Percentiles rank a stretch among this genome's conserved stretches.
Conservation (phyloP, 2,329 filamentous ascomycete genomes). For the Neofusicoccum kwambonambiense region DNA sequence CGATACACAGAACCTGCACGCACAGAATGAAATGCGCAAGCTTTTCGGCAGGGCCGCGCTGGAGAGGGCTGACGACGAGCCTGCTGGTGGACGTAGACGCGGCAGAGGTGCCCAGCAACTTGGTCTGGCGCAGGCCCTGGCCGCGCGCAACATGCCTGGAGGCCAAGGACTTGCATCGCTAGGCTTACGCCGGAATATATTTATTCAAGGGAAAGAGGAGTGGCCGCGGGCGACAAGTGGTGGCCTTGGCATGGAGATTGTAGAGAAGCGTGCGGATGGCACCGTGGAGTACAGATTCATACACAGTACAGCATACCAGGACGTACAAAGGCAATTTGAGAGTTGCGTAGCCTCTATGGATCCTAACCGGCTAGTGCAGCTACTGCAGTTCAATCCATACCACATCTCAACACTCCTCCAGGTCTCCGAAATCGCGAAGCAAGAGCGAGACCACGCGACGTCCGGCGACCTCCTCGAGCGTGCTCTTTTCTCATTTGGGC, state of each 20-base stretch:
- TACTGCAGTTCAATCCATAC: slow-evolving; percentile 76
- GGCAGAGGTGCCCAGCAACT: slow-evolving; percentile 57
- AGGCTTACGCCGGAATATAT: slow-evolving; percentile 73
- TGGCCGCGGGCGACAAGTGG: slow-evolving; percentile 80
- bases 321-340: slow-evolving; percentile 74
- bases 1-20: slow-evolving; percentile 74
- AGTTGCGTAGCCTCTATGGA: slow-evolving; percentile 78
- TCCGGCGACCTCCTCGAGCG: slow-evolving; percentile 86
- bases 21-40: slow-evolving; percentile 84
- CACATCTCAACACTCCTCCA: slow-evolving; percentile 93
- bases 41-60: slow-evolving; percentile 67
- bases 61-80: slow-evolving; percentile 54
- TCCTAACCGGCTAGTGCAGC: slow-evolving; percentile 74
- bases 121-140: slow-evolving; percentile 58
- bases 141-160: slow-evolving; percentile 56
- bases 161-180: slow-evolving; percentile 67
- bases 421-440: slow-evolving; percentile 86
- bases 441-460: slow-evolving; percentile 83
- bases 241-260: slow-evolving; percentile 78
- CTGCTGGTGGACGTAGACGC: slow-evolving; percentile 51
- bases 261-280: slow-evolving; percentile 56
- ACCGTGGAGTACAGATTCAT: slow-evolving; percentile 73
- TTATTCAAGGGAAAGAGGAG: slow-evolving; percentile 81
- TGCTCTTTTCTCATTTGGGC: slow-evolving; percentile 89
- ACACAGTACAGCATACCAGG: slow-evolving; percentile 72